A percentile compares a stretch with the other conserved stretches of the same genome.
Conservation (phyloP, 1,284 basidiomycete species). For the Golubevia pallescens region DNA sequence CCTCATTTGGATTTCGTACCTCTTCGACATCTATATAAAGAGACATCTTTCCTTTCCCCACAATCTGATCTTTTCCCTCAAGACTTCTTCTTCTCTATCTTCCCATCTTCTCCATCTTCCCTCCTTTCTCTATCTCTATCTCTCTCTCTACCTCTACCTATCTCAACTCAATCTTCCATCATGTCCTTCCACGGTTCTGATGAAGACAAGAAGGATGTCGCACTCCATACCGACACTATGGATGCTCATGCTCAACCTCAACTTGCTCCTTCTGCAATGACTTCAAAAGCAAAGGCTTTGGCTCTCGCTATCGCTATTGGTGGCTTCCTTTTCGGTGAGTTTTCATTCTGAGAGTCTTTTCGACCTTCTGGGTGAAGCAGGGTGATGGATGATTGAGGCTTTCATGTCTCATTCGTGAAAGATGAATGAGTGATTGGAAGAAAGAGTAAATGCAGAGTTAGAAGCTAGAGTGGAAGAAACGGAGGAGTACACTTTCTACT, state of each 20-base stretch:
- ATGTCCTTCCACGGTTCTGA: not conserved
- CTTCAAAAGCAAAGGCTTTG: slow-evolving; percentile 21
- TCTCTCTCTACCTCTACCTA: too few relatives aligned
- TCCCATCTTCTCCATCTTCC: not conserved
- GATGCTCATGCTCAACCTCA: not conserved
- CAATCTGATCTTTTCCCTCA: not conserved
- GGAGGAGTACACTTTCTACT: too few relatives aligned
- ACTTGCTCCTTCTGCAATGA: slow-evolving; percentile 27
- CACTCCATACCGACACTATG: not conserved
- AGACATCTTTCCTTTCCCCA: too few relatives aligned
- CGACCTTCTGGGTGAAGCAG: not conserved
- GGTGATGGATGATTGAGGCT: too few relatives aligned
- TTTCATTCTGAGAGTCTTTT: not conserved
- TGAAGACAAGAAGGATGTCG: not conserved
- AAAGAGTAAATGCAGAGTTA: too few relatives aligned
- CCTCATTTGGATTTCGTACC: too few relatives aligned
- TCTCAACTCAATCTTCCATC: not conserved
- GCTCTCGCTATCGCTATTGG: slow-evolving; percentile 34
- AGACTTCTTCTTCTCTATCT: not conserved
- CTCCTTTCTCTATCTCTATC: too few relatives aligned
- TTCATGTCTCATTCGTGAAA: too few relatives aligned
- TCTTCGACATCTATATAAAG: too few relatives aligned
- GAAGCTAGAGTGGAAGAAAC: too few relatives aligned
- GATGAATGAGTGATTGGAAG: too few relatives aligned
- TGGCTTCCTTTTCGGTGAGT: slow-evolving; percentile 29